Conservation (phyloP, 2,329 filamentous ascomycete genomes). For the Beauveria sp. region DNA sequence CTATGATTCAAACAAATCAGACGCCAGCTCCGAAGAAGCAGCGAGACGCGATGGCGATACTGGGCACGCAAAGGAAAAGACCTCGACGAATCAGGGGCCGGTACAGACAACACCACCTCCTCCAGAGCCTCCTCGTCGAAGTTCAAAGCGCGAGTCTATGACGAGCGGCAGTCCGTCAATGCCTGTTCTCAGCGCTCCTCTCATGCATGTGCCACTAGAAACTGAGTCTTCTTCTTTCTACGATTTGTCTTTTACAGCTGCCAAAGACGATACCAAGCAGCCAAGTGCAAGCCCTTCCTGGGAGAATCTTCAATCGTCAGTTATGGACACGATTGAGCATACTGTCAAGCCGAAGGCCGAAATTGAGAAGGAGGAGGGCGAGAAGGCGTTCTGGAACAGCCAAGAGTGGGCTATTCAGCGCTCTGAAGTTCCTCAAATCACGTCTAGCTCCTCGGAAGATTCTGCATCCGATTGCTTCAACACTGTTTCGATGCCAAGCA, state of each 20-base stretch:
- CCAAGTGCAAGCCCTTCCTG: constrained; percentile 13
- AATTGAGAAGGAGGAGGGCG: constrained; percentile 1
- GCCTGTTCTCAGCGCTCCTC: background rate
- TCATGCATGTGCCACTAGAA: background rate
- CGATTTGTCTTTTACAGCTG: background rate
- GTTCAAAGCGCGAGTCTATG: constrained; percentile 19
- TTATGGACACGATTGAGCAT: constrained; percentile 15
- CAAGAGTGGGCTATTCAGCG: constrained; percentile 13
- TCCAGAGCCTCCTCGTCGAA: constrained; percentile 22
- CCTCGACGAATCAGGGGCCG: background rate
- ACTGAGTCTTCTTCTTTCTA: background rate
- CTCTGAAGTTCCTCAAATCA: constrained; percentile 3
- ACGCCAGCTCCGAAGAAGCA: background rate
- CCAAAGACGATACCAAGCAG: background rate
- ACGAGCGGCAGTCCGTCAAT: constrained; percentile 11
- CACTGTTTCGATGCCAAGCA: constrained; percentile 28
- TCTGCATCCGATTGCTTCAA: constrained; percentile 32
- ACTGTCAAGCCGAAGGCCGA: constrained; percentile 10
- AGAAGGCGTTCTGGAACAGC: constrained; percentile 8
- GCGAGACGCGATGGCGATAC: background rate
- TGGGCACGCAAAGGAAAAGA: background rate
- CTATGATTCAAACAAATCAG: background rate
- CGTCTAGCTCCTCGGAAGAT: constrained; percentile 28
- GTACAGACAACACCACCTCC: constrained; percentile 12
- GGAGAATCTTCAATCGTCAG: constrained; percentile 16